Conservation (phyloP, 805 yeast genomes). For the Ogataea salicorniae region DNA sequence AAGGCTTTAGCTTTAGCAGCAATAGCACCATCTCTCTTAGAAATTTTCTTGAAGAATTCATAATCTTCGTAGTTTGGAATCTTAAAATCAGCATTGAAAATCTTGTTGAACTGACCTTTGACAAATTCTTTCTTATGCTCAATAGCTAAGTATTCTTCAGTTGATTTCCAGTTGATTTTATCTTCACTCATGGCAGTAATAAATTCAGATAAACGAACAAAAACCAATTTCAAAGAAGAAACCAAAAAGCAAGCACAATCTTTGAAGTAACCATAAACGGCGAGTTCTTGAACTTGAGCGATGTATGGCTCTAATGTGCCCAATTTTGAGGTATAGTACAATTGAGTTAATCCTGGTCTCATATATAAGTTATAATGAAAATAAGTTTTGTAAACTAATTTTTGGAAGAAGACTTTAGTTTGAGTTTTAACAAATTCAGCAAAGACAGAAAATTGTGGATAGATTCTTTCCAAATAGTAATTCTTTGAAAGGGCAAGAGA, state of each 20-base stretch:
- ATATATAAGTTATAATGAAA: constrained; percentile 19
- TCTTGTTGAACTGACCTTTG: constrained; percentile 27
- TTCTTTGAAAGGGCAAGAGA: neutral
- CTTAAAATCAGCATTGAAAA: constrained; percentile 26
- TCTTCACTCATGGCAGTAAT: constrained; percentile 15
- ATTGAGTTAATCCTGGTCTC: constrained; percentile 14
- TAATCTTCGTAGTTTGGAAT: constrained; percentile 23
- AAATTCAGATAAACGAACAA: constrained; percentile 8
- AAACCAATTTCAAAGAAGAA: constrained; percentile 3
- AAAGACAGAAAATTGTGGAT: constrained; percentile 11
- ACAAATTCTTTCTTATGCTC: constrained; percentile 30
- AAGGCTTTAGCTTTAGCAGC: constrained; percentile 2
- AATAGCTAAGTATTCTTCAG: constrained; percentile 23
- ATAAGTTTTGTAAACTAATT: constrained; percentile 3
- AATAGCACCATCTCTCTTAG: constrained; percentile 3
- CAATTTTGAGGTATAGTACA: constrained; percentile 8
- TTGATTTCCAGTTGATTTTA: constrained; percentile 19
- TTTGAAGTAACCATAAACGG: constrained; percentile 7
- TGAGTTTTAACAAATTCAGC: constrained; percentile 3
- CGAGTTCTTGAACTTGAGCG: constrained; percentile 8
- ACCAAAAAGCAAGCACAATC: constrained; percentile 2
- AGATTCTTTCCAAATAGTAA: constrained; percentile 6
- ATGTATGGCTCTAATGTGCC: constrained; percentile 19
- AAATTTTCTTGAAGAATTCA: constrained; percentile 18
- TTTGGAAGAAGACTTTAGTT: constrained; percentile 3